Evolutionary conservation across 2,329 filamentous ascomycete genomes (phyloP), one percentile per base, ranked within the genome.

Genomic region (Pseudocercospora fuligena): DNA sequence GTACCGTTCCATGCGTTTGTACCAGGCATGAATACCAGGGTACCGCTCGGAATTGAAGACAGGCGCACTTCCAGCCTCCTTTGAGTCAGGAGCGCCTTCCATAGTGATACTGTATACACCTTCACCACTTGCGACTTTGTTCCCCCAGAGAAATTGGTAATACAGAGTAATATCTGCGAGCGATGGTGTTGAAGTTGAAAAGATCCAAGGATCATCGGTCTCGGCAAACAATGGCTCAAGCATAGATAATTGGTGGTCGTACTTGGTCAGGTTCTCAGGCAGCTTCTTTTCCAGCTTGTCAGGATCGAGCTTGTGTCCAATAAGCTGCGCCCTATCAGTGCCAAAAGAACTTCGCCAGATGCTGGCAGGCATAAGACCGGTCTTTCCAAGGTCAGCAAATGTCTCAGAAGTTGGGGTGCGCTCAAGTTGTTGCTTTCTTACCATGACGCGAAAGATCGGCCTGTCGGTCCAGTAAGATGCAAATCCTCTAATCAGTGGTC

Each of bases 391-490:
- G 29, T 31, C 29, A 31, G 29, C 29, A 31, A 31, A 8, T 31
- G 29, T 31, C 29, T 31, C 29, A 31, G 29, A 31, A 5, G 7
- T 31, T 31, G 9, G 29, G 29, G 4, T 8, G 27, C 27, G 27
- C 27, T 29, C 27, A 29, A 29, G 29, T 31, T 8, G 9, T 31
- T 5, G 29, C 29, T 8, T 5, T 31, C 29, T 31, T 31, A 31
- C 29, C 19, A 79, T 80, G 6, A 76, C 73, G 16, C 80, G 73
- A 70, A 81, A 81, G 5, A 81, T 67, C 0, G 80, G 77, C 29
- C 78, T 62, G 65, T 82, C 80, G 2, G 75, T 78, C 80, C 79
- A 81, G 67, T 80, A 81, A n/a, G 72, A 75, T 2, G 79, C 77
- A 40, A 81, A 80, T 0, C 79, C 78, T n/a, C 80, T 70, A 4